Base-by-base conservation (phyloP, 805 yeast genomes). In the Teunomyces funiuensis region DNA sequence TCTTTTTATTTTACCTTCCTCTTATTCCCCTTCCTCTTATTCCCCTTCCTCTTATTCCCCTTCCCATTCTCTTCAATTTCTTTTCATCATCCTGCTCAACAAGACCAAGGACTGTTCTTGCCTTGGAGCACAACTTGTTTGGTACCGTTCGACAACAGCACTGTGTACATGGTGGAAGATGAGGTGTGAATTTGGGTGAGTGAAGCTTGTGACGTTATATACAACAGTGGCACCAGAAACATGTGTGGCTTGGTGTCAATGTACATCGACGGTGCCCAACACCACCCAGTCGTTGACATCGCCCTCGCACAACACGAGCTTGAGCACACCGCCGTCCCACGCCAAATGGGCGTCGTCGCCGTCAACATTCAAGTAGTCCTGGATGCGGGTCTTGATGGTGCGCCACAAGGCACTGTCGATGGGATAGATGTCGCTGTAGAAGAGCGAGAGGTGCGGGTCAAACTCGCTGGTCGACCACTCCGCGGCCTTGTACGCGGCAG, bases 361-460 rank as follows among this genome's bases (percentile, higher is more conserved):
- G 13, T 66, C 71, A 16, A 76, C 62, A 31, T 80, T 82, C 50
- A 85, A 68, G 28, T 79, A 75, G 56, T 85, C 91, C 52, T 75
- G 79, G 4, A 85, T 73, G 48, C 91, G 63, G 9, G 82, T 80
- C 44, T 76, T 77, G 22, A 85, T 76, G 2, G 85, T 79, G 37
- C 80, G 70, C 59, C 79, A 71, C 43, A 79, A 65, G 1, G 90
- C 89, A 52, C 74, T 82, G 47, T 82, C 82, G 10, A 87, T 75
- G 7, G 87, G 88, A 49, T 77, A 73, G 19, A 76, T 57, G 44
- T 79, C 74, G 7, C 88, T 80, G 58, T 86, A 86, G 4, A 80
- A 80, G 41, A 86, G 61, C 6, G 89, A 82, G 13, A 86, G 65
- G 57, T 86, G 95, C 1, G 95, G 95, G 39, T 76, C 79, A 54